These are phyloP conservation scores for Sambucus nigra DNA, from an alignment of 129 eudicot genomes.

Conservation along the genomic window DNA sequence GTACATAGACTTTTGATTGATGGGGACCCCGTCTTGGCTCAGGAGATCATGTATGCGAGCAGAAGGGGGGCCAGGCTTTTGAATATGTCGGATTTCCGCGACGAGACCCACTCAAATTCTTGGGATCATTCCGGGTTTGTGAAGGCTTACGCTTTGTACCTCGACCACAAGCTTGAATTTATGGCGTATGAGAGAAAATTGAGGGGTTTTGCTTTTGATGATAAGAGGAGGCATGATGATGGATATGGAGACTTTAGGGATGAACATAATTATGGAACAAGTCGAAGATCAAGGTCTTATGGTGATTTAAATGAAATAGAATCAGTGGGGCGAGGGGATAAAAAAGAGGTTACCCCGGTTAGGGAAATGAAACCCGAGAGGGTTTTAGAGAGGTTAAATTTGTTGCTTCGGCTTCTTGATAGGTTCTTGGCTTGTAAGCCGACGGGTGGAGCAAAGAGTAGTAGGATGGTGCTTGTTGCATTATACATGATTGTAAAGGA, in stretches of 20 bases:
- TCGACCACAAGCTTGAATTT: constrained; percentile 57
- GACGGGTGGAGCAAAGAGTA: constrained; percentile 44
- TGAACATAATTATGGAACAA: constrained; percentile 35
- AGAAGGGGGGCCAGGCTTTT: constrained; percentile 46
- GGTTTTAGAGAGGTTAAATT: constrained; percentile 47
- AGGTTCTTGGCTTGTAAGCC: constrained; percentile 62
- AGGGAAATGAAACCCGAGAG: constrained; percentile 46
- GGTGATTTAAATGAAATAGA: constrained; percentile 40
- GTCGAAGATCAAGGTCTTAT: constrained; percentile 30
- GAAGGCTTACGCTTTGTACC: constrained; percentile 45
- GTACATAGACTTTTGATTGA: constrained; percentile 47
- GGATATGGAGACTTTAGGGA: constrained; percentile 32
- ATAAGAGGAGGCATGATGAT: constrained; percentile 21
- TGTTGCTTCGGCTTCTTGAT: constrained; percentile 46
- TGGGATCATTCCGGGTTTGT: constrained; percentile 75
- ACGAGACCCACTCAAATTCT: constrained; percentile 56
- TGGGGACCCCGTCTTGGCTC: constrained; percentile 35
- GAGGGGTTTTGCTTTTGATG: constrained; percentile 25
- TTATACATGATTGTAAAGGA: constrained; percentile 44
- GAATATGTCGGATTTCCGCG: constrained; percentile 59
- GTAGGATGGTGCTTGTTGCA: constrained; percentile 47
- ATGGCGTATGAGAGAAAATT: constrained; percentile 37
- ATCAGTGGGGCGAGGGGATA: constrained; percentile 20
- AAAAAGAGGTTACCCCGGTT: constrained; percentile 20
- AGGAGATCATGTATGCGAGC: constrained; percentile 40